Percentiles rank a stretch among this genome's conserved stretches.
phyloP scores from a whole-genome alignment of 306 rosid species.

The Adenanthera pavonina region DNA sequence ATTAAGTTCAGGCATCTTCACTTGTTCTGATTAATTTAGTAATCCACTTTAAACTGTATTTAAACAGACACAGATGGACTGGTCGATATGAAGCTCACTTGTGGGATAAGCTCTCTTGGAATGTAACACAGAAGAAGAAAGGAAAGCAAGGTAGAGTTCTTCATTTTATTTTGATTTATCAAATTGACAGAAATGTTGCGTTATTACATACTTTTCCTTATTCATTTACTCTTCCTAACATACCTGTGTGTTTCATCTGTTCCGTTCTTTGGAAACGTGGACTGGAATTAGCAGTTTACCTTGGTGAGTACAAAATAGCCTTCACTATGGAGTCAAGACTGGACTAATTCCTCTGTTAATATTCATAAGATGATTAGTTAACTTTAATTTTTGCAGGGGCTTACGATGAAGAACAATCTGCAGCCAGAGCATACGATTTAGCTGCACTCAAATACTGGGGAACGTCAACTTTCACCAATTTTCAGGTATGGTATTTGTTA shows the following conservation, averaged over 20 bases:
- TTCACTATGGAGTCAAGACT: background rate
- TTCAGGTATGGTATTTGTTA: conserved; percentile 51
- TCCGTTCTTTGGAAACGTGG: conserved; percentile 36
- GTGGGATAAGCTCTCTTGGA: conserved; percentile 90
- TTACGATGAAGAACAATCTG: conserved; percentile 81
- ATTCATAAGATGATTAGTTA: background rate
- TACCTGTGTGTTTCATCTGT: background rate
- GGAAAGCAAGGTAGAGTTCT: conserved; percentile 70
- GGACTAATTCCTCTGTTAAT: background rate
- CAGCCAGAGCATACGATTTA: conserved; percentile 85
- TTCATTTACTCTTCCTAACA: conserved; percentile 10
- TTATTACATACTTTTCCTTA: background rate
- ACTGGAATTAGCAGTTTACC: conserved; percentile 58
- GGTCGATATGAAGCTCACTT: conserved; percentile 53
- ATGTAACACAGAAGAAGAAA: conserved; percentile 78
- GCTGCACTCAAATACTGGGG: conserved; percentile 91
- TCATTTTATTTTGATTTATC: background rate
- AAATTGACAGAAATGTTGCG: background rate
- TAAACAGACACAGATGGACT: conserved; percentile 73
- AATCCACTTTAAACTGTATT: conserved; percentile 18
- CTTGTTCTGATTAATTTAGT: conserved; percentile 18
- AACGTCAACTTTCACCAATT: conserved; percentile 71
- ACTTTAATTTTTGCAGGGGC: conserved; percentile 56
- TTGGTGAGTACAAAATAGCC: conserved; percentile 50
- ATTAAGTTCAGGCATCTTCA: background rate